Evolutionary conservation across 2,329 filamentous ascomycete genomes (phyloP).

Genomic region (Neonectria neomacrospora): DNA sequence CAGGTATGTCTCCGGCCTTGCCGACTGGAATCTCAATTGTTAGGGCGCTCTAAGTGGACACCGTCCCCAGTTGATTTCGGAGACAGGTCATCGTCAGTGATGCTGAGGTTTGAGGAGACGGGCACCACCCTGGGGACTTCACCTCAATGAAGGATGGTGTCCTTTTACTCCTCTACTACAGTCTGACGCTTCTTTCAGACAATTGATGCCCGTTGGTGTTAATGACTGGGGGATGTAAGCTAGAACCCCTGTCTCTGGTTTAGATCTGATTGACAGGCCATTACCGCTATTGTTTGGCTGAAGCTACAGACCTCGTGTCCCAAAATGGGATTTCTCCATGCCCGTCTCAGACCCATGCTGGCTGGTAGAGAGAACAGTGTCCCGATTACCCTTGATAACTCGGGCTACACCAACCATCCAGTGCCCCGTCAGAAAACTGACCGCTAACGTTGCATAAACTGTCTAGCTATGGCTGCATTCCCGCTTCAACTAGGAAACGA

Average conservation of each 20-base stretch:
- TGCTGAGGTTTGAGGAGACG: constrained; percentile 13
- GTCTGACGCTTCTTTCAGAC: constrained; percentile 14
- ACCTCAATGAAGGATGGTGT: not conserved
- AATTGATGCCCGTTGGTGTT: constrained; percentile 17
- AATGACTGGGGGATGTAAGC: constrained; percentile 13
- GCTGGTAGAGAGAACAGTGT: constrained; percentile 27
- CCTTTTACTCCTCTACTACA: constrained; percentile 1
- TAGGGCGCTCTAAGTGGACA: constrained; percentile 15
- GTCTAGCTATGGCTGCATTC: constrained; percentile 6
- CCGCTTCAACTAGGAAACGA: constrained; percentile 7
- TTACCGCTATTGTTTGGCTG: constrained; percentile 39
- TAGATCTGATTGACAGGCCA: constrained; percentile 41
- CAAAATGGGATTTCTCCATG: constrained; percentile 44
- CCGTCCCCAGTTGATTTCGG: constrained; percentile 11
- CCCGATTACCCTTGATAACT: constrained; percentile 31
- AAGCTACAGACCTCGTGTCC: constrained; percentile 48
- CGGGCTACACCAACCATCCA: constrained; percentile 24
- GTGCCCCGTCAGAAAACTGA: constrained; percentile 14
- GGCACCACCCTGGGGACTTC: constrained; percentile 4
- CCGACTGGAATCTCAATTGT: constrained; percentile 22
- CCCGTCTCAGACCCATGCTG: constrained; percentile 20
- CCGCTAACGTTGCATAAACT: constrained; percentile 25
- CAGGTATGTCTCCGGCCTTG: constrained; percentile 20
- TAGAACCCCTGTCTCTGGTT: constrained; percentile 31
- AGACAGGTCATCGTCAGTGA: constrained; percentile 14